phyloP scores from a whole-genome alignment of 2,329 filamentous ascomycete genomes.

The Nemania sp. region DNA sequence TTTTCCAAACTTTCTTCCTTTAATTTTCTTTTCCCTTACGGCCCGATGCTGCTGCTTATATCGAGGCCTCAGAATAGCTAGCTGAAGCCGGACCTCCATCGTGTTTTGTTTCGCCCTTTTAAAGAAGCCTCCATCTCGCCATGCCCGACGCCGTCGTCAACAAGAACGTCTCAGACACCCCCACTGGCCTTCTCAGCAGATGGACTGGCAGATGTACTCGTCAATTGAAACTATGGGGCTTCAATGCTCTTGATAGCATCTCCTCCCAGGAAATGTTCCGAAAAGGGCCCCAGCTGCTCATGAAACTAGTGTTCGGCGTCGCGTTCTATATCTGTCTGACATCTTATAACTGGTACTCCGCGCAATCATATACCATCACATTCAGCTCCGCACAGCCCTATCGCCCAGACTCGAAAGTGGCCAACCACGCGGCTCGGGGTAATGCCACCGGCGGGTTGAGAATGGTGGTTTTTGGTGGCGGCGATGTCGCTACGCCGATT shows the following conservation, averaged over 20 bases:
- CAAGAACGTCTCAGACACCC: neutral
- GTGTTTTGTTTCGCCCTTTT: neutral
- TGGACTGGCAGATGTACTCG: neutral
- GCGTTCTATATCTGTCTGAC: conserved; percentile 28
- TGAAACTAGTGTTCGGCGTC: conserved; percentile 27
- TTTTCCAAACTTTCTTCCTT: no score
- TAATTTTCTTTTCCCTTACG: no score
- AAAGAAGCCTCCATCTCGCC: neutral
- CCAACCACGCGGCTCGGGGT: neutral
- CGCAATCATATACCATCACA: neutral
- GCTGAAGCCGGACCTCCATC: neutral
- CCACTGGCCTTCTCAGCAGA: neutral
- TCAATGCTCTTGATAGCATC: conserved; percentile 24
- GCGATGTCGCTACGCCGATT: conserved; percentile 49
- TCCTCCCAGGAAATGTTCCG: conserved; percentile 28
- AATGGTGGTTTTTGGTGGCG: conserved; percentile 58
- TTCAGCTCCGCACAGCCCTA: neutral
- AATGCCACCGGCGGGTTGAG: conserved; percentile 45
- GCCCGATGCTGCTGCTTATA: neutral
- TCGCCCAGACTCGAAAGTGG: conserved; percentile 18
- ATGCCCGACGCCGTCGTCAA: neutral
- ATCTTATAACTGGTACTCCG: conserved; percentile 19
- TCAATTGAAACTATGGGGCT: neutral
- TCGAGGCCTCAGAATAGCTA: neutral
- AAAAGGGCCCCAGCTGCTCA: conserved; percentile 28